Evolutionary conservation across 2,329 filamentous ascomycete species (phyloP), one percentile per base, ranked within the genome.

Genomic region (Magnaporthiopsis incrustans): DNA sequence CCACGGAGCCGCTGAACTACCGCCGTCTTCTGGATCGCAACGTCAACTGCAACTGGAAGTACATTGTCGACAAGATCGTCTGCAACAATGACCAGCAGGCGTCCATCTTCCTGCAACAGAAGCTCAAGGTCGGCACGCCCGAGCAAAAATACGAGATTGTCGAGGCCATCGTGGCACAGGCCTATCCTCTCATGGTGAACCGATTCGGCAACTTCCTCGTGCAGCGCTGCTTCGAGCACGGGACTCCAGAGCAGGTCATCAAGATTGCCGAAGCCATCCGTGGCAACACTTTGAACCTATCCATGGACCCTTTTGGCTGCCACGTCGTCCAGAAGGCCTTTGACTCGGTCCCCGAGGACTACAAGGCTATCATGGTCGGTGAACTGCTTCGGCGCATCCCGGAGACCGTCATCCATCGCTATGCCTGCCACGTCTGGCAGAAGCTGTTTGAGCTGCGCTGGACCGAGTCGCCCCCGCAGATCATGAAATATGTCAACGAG

Each of bases 41-140:
- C 73, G 92, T 96, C 76, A 96, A 91, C 72, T 98, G 94, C 78
- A 96, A 99, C 79, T 99, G 94, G 95, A 96, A 95, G 78, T 97
- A 97, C 75, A 97, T 99, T 70, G 95, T 99, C 64, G 94, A 99
- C 80, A 98, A 98, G 82, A 99, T 99, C 73, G 93, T 99, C 69
- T 96, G 92, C 85, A 97, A 93, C 79, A 98, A 99, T 75, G 95
- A 99, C 73, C 95, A 99, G 77, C 95, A 99, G 77, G 95, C 96
- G 12, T 99, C 95, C 2, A 98, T 99, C 71, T 99, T 99, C 77
- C 82, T 99, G 59, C 95, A 99, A 76, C 95, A 99, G 78, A 99
- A 99, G 80, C 89, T 99, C 70, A 99, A 99, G 79, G 90, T 97
- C 67, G 93, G 93, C 66, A 97, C 93, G 4, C 83, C 89, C 0